Percentiles rank a stretch among this genome's conserved stretches.
Evolutionary conservation across 106 monocot species (phyloP).

Genomic region (Dioscorea zingiberensis): DNA sequence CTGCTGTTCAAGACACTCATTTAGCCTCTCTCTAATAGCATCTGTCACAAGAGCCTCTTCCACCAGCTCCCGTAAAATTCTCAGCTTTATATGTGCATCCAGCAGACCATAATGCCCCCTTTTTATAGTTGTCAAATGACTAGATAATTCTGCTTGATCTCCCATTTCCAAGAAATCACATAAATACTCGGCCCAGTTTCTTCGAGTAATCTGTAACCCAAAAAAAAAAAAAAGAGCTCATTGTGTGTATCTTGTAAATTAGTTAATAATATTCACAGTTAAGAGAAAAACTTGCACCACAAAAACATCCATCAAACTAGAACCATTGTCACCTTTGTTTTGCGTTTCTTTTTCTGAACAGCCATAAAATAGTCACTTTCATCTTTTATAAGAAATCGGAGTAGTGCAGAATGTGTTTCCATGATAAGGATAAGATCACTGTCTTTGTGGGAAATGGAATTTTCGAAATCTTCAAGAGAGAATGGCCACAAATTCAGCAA

Average conservation of each 20-base stretch:
- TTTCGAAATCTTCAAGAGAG: constrained; percentile 86
- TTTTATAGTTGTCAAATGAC: constrained; percentile 43
- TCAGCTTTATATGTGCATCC: constrained; percentile 58
- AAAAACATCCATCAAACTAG: neutral
- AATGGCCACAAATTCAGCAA: constrained; percentile 77
- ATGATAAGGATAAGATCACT: constrained; percentile 60
- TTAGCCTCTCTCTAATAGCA: constrained; percentile 55
- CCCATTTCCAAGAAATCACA: constrained; percentile 77
- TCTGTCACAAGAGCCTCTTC: constrained; percentile 46
- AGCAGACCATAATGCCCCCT: constrained; percentile 85
- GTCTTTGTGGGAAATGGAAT: constrained; percentile 79
- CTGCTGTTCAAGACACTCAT: constrained; percentile 62
- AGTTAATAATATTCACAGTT: neutral
- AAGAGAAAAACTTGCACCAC: neutral
- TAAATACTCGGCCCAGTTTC: constrained; percentile 71
- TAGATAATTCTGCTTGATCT: constrained; percentile 36
- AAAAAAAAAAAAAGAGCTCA: neutral
- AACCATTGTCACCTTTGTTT: constrained; percentile 49
- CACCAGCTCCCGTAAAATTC: constrained; percentile 55
- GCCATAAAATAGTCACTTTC: constrained; percentile 55
- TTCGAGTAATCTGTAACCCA: constrained; percentile 71
- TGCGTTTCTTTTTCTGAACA: constrained; percentile 49
- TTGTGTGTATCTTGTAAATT: neutral
- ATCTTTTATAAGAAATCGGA: constrained; percentile 71
- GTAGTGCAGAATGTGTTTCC: constrained; percentile 60